These are phyloP conservation scores for Acanthamoeba sp. DNA, from an alignment of 208 protist genomes.

Conservation along the genomic window DNA sequence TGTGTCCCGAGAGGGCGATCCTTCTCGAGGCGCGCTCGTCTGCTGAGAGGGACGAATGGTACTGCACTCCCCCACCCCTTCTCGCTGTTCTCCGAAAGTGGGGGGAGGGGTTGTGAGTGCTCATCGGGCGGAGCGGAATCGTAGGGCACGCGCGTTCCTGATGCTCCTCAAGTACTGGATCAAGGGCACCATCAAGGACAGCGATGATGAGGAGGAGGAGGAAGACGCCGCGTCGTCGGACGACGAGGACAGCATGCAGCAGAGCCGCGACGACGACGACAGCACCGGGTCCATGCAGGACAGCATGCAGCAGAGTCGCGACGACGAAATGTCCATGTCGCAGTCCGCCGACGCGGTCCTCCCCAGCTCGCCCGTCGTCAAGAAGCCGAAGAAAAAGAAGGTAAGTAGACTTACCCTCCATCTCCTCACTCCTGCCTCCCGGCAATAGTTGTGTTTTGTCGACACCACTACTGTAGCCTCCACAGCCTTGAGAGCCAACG, in stretches of 20 bases:
- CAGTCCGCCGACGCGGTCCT: not conserved
- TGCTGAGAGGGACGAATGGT: slow-evolving; percentile 57
- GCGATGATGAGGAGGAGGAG: slow-evolving; percentile 35
- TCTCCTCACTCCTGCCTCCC: too few species aligned
- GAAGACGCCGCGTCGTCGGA: not conserved
- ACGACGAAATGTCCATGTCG: not conserved
- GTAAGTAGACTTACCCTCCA: not conserved
- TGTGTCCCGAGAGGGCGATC: slow-evolving; percentile 41
- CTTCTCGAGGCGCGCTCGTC: slow-evolving; percentile 27
- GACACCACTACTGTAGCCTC: too few species aligned
- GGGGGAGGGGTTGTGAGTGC: too few species aligned
- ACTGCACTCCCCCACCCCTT: not conserved
- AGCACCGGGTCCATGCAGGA: not conserved
- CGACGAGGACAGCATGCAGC: not conserved
- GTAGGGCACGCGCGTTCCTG: slow-evolving; percentile 55
- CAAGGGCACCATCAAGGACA: slow-evolving; percentile 41
- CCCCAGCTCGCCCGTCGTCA: not conserved
- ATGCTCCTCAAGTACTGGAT: slow-evolving; percentile 61
- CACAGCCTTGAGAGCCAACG: too few species aligned
- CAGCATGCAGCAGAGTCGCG: not conserved
- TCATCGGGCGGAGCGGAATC: not conserved
- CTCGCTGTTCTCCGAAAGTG: too few species aligned
- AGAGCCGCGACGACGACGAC: not conserved
- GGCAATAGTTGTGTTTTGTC: too few species aligned
- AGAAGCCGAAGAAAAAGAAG: slow-evolving; percentile 54